These are phyloP conservation scores for Penicillium sp. DNA, from an alignment of 2,329 filamentous ascomycete species.

Conservation along the genomic window DNA sequence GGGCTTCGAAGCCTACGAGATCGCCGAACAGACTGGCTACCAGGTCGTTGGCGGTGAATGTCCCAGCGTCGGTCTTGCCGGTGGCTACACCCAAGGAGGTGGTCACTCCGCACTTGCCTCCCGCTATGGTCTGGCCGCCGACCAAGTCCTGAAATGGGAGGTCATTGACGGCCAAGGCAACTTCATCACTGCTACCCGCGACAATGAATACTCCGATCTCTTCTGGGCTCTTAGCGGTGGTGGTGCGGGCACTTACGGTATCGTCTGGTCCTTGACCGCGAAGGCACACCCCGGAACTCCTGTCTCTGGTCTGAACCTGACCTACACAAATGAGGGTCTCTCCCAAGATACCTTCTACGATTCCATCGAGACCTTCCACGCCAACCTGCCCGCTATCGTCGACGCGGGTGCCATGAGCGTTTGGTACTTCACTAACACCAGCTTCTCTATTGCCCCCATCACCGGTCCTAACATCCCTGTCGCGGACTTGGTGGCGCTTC, in stretches of 20 bases:
- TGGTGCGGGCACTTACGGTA: conserved; percentile 54
- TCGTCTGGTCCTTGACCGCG: conserved; percentile 56
- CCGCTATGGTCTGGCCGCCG: conserved; percentile 57
- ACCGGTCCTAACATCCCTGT: conserved; percentile 49
- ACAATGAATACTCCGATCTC: conserved; percentile 16
- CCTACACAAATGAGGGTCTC: conserved; percentile 35
- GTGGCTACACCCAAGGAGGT: conserved; percentile 60
- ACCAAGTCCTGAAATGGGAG: conserved; percentile 57
- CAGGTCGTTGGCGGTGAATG: conserved; percentile 55
- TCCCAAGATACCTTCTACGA: conserved; percentile 49
- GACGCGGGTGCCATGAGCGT: conserved; percentile 50
- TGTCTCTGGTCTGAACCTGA: conserved; percentile 46
- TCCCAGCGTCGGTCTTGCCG: conserved; percentile 56
- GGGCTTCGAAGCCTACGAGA: conserved; percentile 49
- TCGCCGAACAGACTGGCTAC: conserved; percentile 45
- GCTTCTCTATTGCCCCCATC: conserved; percentile 45
- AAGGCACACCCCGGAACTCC: conserved; percentile 48
- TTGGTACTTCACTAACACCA: conserved; percentile 53
- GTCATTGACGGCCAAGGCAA: conserved; percentile 49
- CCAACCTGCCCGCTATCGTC: conserved; percentile 47
- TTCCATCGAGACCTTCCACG: conserved; percentile 49
- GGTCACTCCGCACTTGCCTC: conserved; percentile 56
- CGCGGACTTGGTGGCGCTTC: conserved; percentile 42
- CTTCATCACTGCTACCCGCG: conserved; percentile 14
- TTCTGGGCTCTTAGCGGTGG: conserved; percentile 22